Evolutionary conservation across 2,329 filamentous ascomycete genomes (phyloP).

Genomic region (Exophiala calicioides): DNA sequence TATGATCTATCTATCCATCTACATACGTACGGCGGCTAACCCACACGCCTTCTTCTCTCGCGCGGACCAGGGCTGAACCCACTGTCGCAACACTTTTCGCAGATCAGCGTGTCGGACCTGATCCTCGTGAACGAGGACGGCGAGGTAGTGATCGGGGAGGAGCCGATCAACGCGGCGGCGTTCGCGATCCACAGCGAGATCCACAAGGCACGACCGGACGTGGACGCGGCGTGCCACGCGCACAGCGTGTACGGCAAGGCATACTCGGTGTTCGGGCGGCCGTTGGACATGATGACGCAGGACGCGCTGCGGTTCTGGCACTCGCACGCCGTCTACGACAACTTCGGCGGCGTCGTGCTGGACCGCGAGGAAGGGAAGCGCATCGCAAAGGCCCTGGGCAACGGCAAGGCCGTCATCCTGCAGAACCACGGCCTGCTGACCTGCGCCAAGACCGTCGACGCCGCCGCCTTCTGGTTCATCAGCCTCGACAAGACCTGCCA

Average conservation of each 20-base stretch:
- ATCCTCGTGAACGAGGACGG: constrained; percentile 48
- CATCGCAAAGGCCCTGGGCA: constrained; percentile 52
- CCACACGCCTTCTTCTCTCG: background rate
- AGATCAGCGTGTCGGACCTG: constrained; percentile 44
- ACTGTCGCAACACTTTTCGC: constrained; percentile 47
- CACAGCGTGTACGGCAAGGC: constrained; percentile 52
- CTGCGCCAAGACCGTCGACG: constrained; percentile 53
- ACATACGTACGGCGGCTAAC: too few relatives aligned
- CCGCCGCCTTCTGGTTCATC: constrained; percentile 57
- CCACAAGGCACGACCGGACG: constrained; percentile 56
- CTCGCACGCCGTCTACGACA: constrained; percentile 43
- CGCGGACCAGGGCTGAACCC: constrained; percentile 42
- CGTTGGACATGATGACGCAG: constrained; percentile 52
- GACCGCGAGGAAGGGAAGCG: constrained; percentile 53
- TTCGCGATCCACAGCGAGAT: constrained; percentile 51
- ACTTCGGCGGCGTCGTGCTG: constrained; percentile 56
- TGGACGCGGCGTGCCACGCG: constrained; percentile 42
- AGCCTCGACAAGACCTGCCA: constrained; percentile 46
- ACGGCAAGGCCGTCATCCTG: constrained; percentile 55
- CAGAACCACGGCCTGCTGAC: constrained; percentile 59
- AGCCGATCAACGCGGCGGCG: constrained; percentile 49
- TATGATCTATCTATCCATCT: too few relatives aligned
- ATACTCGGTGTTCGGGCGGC: constrained; percentile 48
- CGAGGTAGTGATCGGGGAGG: constrained; percentile 43
- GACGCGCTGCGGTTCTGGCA: constrained; percentile 46